A percentile compares a stretch with the other conserved stretches of the same genome.
phyloP scores from a whole-genome alignment of 2,329 filamentous ascomycete genomes.

The Xylariaceae sp. region DNA sequence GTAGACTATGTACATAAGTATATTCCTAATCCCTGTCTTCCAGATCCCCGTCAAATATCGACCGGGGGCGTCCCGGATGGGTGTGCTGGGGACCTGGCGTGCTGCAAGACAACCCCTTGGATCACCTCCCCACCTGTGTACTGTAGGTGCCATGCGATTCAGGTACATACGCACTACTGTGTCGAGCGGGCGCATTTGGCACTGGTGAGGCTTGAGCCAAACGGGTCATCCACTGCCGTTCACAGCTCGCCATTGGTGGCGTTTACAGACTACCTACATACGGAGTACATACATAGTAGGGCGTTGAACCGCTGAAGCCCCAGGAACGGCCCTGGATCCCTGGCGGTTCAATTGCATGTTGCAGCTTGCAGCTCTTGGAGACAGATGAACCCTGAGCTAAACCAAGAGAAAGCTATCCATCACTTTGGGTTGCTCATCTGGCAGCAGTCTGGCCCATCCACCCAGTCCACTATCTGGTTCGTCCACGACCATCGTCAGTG shows the following conservation, averaged over 20 bases:
- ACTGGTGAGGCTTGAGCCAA: neutral
- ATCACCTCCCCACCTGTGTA: neutral
- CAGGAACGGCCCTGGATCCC: neutral
- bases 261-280: neutral
- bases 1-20: no score
- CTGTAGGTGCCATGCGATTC: neutral
- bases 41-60: neutral
- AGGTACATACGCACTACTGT: neutral
- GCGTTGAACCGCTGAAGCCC: neutral
- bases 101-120: neutral
- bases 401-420: neutral
- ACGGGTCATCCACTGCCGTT: constrained; percentile 6
- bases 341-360: neutral
- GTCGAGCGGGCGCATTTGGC: neutral
- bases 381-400: neutral
- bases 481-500: neutral
- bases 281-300: neutral
- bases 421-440: neutral
- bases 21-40: neutral
- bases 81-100: neutral
- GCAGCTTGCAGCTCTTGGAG: neutral
- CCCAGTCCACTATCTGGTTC: no score
- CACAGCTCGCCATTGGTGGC: constrained; percentile 2
- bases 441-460: neutral
- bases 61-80: neutral